Conservation (phyloP, 192 early-diverging fungal species). For the Backusella psychrophila region DNA sequence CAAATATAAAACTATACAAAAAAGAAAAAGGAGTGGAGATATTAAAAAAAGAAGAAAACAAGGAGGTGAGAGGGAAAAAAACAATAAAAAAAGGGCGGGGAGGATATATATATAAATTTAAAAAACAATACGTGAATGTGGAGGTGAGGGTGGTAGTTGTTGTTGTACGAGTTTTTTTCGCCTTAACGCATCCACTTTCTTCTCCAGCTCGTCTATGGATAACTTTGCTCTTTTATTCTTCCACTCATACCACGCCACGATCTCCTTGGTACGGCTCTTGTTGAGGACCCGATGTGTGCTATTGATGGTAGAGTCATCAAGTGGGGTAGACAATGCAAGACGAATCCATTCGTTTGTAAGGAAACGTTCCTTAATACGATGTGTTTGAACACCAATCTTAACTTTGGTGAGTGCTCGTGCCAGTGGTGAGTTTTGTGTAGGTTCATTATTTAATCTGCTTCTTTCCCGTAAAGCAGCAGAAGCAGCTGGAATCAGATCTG, state of each 20-base stretch:
- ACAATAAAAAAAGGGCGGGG: not conserved
- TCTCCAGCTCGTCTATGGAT: conserved; percentile 20
- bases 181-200: conserved; percentile 27
- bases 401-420: conserved; percentile 25
- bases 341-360: conserved; percentile 36
- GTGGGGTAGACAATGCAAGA: conserved; percentile 22
- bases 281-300: not conserved
- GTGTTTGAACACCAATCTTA: conserved; percentile 25
- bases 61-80: not conserved
- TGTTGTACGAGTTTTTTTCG: conserved; percentile 1
- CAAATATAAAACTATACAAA: not conserved
- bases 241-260: conserved; percentile 37
- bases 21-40: not conserved
- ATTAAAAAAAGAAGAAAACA: not conserved
- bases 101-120: not conserved
- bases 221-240: conserved; percentile 18
- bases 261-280: conserved; percentile 27
- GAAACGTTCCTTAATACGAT: conserved; percentile 27
- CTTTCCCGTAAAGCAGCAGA: conserved; percentile 18
- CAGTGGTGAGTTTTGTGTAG: conserved; percentile 15
- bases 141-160: not conserved
- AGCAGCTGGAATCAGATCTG: conserved; percentile 30
- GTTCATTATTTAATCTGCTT: not conserved
- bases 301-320: conserved; percentile 24
- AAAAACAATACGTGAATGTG: not conserved